phyloP scores from a whole-genome alignment of 495 filamentous ascomycete species.

The Neurospora sublineolata region DNA sequence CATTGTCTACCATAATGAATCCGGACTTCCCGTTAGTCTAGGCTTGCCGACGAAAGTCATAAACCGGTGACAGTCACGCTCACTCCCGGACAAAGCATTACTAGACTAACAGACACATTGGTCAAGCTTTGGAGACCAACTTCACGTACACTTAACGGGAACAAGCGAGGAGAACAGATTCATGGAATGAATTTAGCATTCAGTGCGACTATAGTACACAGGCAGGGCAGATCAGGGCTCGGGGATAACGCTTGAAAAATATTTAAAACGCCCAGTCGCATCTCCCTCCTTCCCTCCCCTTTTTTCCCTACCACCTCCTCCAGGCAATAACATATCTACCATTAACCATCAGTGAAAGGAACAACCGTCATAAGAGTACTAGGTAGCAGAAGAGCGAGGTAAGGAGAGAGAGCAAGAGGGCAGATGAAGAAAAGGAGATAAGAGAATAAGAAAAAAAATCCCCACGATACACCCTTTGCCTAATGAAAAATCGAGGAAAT shows the following conservation, averaged over 20 bases:
- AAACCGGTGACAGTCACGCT: neutral
- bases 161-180: neutral
- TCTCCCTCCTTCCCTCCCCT: neutral
- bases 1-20: neutral
- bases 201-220: slow-evolving; percentile 7
- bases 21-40: neutral
- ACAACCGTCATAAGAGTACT: neutral
- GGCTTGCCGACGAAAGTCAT: neutral
- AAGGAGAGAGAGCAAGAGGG: neutral
- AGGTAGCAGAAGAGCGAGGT: neutral
- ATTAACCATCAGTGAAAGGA: neutral
- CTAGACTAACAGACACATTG: neutral
- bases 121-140: neutral
- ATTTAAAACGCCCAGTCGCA: neutral
- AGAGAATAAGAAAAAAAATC: slow-evolving; percentile 6
- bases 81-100: neutral
- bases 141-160: neutral
- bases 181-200: slow-evolving; percentile 22
- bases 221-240: neutral
- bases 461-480: neutral
- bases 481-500: neutral
- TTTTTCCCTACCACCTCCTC: neutral
- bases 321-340: neutral
- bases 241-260: neutral
- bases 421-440: slow-evolving; percentile 3